Conservation (phyloP, 2,329 filamentous ascomycete genomes). For the Claviceps sorghi region DNA sequence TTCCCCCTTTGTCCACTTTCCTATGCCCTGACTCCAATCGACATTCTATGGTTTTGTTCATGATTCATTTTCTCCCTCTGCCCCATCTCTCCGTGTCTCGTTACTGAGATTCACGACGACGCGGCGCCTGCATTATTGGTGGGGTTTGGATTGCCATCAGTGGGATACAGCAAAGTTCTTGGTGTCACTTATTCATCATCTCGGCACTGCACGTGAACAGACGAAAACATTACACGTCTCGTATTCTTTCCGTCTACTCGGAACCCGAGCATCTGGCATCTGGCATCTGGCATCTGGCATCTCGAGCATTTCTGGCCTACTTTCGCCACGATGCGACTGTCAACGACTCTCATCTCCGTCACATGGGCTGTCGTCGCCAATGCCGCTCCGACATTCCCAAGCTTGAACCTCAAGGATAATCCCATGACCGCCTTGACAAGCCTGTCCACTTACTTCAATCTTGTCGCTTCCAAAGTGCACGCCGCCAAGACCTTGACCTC, state of each 20-base stretch:
- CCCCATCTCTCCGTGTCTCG: background rate
- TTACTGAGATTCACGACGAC: background rate
- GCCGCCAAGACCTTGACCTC: slow-evolving; percentile 25
- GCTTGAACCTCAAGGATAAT: slow-evolving; percentile 22
- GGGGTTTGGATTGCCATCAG: background rate
- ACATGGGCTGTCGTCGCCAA: slow-evolving; percentile 31
- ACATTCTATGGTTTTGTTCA: background rate
- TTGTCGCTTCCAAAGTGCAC: slow-evolving; percentile 41
- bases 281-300: background rate
- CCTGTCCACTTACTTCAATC: slow-evolving; percentile 47
- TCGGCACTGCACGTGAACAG: background rate
- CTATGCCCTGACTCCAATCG: background rate
- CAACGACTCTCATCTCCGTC: slow-evolving; percentile 23
- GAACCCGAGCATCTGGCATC: background rate
- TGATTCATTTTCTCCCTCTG: background rate
- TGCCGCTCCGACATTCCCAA: slow-evolving; percentile 28
- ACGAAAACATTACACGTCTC: background rate
- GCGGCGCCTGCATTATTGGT: background rate
- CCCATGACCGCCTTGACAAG: slow-evolving; percentile 26
- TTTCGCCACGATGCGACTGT: background rate
- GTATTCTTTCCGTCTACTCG: background rate
- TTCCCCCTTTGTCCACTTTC: slow-evolving; percentile 2
- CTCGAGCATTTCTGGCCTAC: background rate
- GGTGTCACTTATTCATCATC: no score
- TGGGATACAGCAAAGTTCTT: background rate